These are phyloP conservation scores for Auricularia sp. DNA, from an alignment of 768 basidiomycete genomes.

Conservation along the genomic window DNA sequence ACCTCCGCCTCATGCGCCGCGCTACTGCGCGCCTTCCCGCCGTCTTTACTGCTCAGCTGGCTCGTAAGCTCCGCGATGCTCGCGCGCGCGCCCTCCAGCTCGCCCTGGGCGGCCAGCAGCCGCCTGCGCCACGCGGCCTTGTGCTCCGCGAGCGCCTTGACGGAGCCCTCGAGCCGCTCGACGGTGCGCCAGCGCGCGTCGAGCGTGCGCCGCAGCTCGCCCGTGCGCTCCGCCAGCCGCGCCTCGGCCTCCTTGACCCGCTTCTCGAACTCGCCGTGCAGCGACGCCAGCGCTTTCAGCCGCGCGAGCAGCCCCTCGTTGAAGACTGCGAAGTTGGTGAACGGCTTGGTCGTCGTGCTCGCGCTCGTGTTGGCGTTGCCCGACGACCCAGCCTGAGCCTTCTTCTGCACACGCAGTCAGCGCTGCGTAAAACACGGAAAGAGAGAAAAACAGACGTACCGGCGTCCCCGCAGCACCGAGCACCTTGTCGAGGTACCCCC, in stretches of 20 bases:
- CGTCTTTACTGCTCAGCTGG: slow-evolving; percentile 42
- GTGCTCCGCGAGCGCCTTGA: slow-evolving; percentile 74
- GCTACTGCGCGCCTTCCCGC: slow-evolving; percentile 36
- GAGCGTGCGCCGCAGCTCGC: slow-evolving; percentile 74
- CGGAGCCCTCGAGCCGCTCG: slow-evolving; percentile 81
- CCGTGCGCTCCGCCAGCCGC: slow-evolving; percentile 61
- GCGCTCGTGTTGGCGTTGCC: no score
- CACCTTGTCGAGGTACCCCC: slow-evolving; percentile 92
- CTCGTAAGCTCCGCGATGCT: slow-evolving; percentile 65
- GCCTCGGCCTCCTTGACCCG: slow-evolving; percentile 70
- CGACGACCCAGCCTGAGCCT: slow-evolving; percentile 32
- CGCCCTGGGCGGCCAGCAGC: slow-evolving; percentile 75
- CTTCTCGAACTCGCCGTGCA: slow-evolving; percentile 81
- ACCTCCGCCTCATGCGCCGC: slow-evolving; percentile 58
- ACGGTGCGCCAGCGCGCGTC: slow-evolving; percentile 86
- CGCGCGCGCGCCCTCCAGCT: slow-evolving; percentile 62
- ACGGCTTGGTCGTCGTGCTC: slow-evolving; percentile 77
- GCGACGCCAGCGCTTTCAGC: slow-evolving; percentile 73
- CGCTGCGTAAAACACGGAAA: neutral
- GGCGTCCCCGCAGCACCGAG: slow-evolving; percentile 81
- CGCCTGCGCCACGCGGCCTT: slow-evolving; percentile 79
- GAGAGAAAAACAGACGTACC: slow-evolving; percentile 34
- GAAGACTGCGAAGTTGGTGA: slow-evolving; percentile 89
- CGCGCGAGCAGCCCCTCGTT: slow-evolving; percentile 88
- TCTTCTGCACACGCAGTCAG: slow-evolving; percentile 43